Evolutionary conservation across 2,329 filamentous ascomycete genomes (phyloP).

Genomic region (Stachybotrys echinatus): DNA sequence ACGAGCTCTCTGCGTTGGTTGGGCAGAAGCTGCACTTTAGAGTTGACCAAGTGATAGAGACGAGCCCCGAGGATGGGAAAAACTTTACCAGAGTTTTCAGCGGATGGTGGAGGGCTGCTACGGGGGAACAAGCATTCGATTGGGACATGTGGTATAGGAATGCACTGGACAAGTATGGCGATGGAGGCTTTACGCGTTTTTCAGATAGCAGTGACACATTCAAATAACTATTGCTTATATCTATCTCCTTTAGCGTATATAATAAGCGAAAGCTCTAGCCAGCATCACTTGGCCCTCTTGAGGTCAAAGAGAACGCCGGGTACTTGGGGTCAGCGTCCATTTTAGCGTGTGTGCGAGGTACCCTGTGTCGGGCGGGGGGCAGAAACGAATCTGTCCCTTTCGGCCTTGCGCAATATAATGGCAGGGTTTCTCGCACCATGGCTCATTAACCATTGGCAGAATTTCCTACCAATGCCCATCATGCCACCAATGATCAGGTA

Average conservation of each 20-base stretch:
- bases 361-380: too few species aligned
- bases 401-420: too few species aligned
- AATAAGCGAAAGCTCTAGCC: slow-evolving; percentile 2
- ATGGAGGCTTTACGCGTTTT: slow-evolving; percentile 5
- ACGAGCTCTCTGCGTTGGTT: slow-evolving; percentile 4
- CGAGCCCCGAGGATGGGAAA: slow-evolving; percentile 4
- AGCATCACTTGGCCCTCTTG: too few species aligned
- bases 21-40: slow-evolving; percentile 5
- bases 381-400: too few species aligned
- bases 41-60: slow-evolving; percentile 4
- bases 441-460: too few species aligned
- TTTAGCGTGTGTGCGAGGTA: too few species aligned
- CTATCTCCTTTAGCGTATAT: neutral
- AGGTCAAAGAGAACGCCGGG: too few species aligned
- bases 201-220: neutral
- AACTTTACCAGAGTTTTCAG: slow-evolving; percentile 6
- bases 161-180: slow-evolving; percentile 5
- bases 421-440: too few species aligned
- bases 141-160: slow-evolving; percentile 5
- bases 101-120: slow-evolving; percentile 5
- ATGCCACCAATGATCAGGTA: too few species aligned
- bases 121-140: slow-evolving; percentile 4
- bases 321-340: too few species aligned
- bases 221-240: neutral
- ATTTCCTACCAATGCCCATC: too few species aligned